Conservation (phyloP, 768 basidiomycete genomes). For the Suillus plorans region DNA sequence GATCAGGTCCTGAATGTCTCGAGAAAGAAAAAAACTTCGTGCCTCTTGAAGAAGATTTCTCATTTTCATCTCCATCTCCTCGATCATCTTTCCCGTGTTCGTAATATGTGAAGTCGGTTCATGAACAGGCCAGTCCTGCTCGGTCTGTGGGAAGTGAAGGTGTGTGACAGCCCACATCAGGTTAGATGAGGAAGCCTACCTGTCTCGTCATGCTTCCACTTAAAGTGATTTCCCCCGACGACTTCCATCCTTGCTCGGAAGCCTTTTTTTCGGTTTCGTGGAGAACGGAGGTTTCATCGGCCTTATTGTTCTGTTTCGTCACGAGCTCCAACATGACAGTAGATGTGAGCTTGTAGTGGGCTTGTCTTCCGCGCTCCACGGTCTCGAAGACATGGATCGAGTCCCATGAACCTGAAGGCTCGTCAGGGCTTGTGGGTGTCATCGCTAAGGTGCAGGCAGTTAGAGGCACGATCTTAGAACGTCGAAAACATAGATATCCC, state of each 20-base stretch:
- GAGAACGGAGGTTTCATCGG: slow-evolving; percentile 22
- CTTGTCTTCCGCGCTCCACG: slow-evolving; percentile 85
- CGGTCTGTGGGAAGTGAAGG: slow-evolving; percentile 50
- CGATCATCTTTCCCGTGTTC: slow-evolving; percentile 94
- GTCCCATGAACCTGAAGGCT: slow-evolving; percentile 91
- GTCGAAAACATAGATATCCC: slow-evolving; percentile 1
- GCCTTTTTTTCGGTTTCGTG: slow-evolving; percentile 34
- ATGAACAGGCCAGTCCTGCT: slow-evolving; percentile 83
- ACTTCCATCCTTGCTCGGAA: slow-evolving; percentile 49
- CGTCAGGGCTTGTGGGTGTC: slow-evolving; percentile 51
- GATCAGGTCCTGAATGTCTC: slow-evolving; percentile 12
- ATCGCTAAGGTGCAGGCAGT: slow-evolving; percentile 47
- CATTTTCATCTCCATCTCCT: slow-evolving; percentile 99
- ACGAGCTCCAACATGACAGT: slow-evolving; percentile 95
- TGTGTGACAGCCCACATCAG: slow-evolving; percentile 13
- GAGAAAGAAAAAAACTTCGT: slow-evolving; percentile 17
- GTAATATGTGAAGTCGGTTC: slow-evolving; percentile 83
- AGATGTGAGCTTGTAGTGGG: slow-evolving; percentile 96
- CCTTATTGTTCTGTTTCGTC: slow-evolving; percentile 43
- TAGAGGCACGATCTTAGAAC: slow-evolving; percentile 4
- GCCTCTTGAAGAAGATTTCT: slow-evolving; percentile 91
- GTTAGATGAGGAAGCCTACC: slow-evolving; percentile 45
- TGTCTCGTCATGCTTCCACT: slow-evolving; percentile 98
- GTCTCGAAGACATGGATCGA: slow-evolving; percentile 98
- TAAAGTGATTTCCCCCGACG: slow-evolving; percentile 75